Conservation (phyloP, 805 yeast genomes). For the Starmerella sp. region DNA sequence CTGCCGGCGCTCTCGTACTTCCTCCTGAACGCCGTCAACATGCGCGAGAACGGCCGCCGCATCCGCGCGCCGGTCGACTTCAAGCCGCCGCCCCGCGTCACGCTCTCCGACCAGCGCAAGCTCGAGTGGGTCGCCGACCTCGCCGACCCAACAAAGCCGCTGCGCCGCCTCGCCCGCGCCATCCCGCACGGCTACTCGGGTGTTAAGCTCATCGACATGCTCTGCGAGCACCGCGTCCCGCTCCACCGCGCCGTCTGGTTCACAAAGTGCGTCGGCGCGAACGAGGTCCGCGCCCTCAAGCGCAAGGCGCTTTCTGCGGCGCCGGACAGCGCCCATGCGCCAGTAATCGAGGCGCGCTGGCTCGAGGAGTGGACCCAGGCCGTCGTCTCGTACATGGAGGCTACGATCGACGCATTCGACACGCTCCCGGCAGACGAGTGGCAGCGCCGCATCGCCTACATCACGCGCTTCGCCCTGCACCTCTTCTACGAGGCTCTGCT, state of each 20-base stretch:
- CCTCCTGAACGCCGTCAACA: conserved; percentile 39
- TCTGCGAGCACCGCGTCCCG: conserved; percentile 59
- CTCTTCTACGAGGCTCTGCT: conserved; percentile 59
- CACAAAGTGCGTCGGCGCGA: conserved; percentile 72
- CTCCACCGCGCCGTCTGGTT: conserved; percentile 81
- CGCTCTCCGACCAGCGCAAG: conserved; percentile 73
- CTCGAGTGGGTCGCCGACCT: conserved; percentile 80
- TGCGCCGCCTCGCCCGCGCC: conserved; percentile 58
- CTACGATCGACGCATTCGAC: conserved; percentile 37
- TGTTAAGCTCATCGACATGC: conserved; percentile 54
- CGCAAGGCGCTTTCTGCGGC: conserved; percentile 30
- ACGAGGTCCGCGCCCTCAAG: conserved; percentile 53
- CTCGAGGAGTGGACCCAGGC: conserved; percentile 85
- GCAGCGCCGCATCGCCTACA: conserved; percentile 47
- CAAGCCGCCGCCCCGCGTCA: conserved; percentile 80
- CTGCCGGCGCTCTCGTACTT: conserved; percentile 41
- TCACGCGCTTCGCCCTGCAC: conserved; percentile 48
- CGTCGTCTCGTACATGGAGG: conserved; percentile 49
- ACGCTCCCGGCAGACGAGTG: conserved; percentile 24
- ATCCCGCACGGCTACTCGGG: conserved; percentile 86
- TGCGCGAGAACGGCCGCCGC: conserved; percentile 37
- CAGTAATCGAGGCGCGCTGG: conserved; percentile 46
- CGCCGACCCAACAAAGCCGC: conserved; percentile 54
- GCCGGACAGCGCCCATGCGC: conserved; percentile 1
- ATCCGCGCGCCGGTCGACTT: conserved; percentile 44